Evolutionary conservation across 148 eudicot species (phyloP).

Genomic region (Oxyria digyna): DNA sequence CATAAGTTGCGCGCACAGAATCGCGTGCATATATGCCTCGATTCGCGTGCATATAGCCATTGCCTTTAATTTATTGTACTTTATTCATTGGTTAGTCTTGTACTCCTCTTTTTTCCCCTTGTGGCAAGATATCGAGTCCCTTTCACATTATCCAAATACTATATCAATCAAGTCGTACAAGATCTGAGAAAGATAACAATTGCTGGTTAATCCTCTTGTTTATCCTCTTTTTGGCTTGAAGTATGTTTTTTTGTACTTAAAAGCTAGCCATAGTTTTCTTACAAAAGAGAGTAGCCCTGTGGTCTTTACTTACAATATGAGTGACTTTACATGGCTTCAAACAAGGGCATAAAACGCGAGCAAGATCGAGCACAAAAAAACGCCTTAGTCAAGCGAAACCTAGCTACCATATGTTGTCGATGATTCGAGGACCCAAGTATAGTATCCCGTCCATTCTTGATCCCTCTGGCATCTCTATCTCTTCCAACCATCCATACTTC

Average conservation of each 20-base stretch:
- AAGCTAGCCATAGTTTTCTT: background rate
- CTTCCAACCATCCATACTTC: constrained; percentile 53
- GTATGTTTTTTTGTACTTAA: background rate
- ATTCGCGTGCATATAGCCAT: no score
- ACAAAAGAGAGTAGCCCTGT: background rate
- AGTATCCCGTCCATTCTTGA: constrained; percentile 47
- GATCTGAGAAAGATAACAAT: background rate
- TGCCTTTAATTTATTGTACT: no score
- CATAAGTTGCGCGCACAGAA: no score
- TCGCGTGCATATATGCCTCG: no score
- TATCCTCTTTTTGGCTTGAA: background rate
- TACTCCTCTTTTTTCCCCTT: no score
- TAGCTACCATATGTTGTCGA: constrained; percentile 20
- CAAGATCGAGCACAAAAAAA: background rate
- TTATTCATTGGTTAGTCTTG: no score
- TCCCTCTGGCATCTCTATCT: constrained; percentile 52
- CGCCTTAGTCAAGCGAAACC: background rate
- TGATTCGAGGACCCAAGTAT: constrained; percentile 55
- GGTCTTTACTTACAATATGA: background rate
- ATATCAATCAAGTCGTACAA: background rate
- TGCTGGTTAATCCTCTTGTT: background rate
- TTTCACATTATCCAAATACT: background rate
- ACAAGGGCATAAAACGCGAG: background rate
- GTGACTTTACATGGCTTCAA: background rate
- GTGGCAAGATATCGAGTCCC: background rate